Evolutionary conservation across 805 yeast genomes (phyloP).

Genomic region (Myxozyma mucilagina): DNA sequence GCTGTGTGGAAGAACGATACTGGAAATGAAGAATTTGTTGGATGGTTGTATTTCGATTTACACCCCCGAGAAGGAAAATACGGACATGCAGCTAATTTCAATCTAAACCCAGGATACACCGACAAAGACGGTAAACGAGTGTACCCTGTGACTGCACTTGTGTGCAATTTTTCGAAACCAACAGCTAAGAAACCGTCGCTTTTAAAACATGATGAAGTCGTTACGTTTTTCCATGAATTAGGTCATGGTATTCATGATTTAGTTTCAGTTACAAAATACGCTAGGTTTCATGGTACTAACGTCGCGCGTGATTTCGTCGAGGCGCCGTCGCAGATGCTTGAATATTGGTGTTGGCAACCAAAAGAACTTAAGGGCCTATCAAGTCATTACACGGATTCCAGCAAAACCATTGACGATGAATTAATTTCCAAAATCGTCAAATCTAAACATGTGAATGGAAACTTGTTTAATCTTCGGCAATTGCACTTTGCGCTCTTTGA

Average conservation of each 20-base stretch:
- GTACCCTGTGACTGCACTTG: slow-evolving; percentile 73
- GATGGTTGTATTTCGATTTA: slow-evolving; percentile 77
- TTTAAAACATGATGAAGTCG: slow-evolving; percentile 74
- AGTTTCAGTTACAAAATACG: slow-evolving; percentile 63
- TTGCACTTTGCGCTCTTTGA: slow-evolving; percentile 78
- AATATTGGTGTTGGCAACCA: slow-evolving; percentile 83
- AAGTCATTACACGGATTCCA: slow-evolving; percentile 60
- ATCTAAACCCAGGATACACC: slow-evolving; percentile 59
- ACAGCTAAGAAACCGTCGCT: slow-evolving; percentile 68
- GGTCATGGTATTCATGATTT: slow-evolving; percentile 87
- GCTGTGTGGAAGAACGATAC: slow-evolving; percentile 69
- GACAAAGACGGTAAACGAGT: slow-evolving; percentile 50
- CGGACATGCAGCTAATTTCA: slow-evolving; percentile 86
- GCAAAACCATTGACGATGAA: slow-evolving; percentile 57
- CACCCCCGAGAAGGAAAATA: slow-evolving; percentile 87
- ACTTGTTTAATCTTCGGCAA: slow-evolving; percentile 70
- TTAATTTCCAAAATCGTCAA: slow-evolving; percentile 58
- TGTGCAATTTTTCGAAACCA: slow-evolving; percentile 82
- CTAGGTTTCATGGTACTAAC: slow-evolving; percentile 72
- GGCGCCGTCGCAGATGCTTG: slow-evolving; percentile 88
- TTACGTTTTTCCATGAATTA: slow-evolving; percentile 84
- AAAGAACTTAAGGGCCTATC: slow-evolving; percentile 60
- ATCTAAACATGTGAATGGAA: slow-evolving; percentile 76
- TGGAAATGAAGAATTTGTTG: slow-evolving; percentile 53
- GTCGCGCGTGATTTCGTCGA: slow-evolving; percentile 88